Evolutionary conservation across 2,329 filamentous ascomycete genomes (phyloP).

Genomic region (Fusarium tupiense): DNA sequence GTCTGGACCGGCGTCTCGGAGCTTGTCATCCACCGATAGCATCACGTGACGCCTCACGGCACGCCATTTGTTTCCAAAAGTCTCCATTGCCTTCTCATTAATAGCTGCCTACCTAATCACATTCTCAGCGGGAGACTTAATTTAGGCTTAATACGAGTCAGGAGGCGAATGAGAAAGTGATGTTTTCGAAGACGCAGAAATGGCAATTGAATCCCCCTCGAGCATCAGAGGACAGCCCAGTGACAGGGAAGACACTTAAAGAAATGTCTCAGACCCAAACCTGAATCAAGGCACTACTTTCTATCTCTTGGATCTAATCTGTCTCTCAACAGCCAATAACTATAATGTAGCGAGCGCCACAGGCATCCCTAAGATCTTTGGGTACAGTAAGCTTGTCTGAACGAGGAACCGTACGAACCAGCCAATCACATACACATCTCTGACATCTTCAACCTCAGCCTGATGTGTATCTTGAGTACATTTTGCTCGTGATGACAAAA

Average conservation of each 20-base stretch:
- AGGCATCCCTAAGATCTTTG: background rate
- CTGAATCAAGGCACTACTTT: background rate
- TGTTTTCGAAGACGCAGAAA: background rate
- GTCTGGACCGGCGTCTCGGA: slow-evolving; percentile 25
- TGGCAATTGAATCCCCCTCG: background rate
- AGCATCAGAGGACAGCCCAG: background rate
- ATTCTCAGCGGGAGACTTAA: background rate
- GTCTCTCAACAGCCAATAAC: too few relatives aligned
- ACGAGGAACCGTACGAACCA: slow-evolving; percentile 6
- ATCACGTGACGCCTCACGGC: slow-evolving; percentile 19
- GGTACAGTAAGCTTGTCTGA: background rate
- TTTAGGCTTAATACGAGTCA: background rate
- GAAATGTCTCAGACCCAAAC: background rate
- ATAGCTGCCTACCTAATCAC: background rate
- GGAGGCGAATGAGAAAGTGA: background rate
- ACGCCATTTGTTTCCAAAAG: slow-evolving; percentile 10
- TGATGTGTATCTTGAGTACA: background rate
- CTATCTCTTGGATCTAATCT: background rate
- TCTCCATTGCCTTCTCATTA: slow-evolving; percentile 22
- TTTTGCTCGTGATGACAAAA: background rate
- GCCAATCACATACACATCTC: background rate
- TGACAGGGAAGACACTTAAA: background rate
- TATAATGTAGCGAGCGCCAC: background rate
- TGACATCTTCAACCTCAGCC: background rate
- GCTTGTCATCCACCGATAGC: slow-evolving; percentile 26